Evolutionary conservation across 1,284 basidiomycete species (phyloP).

Genomic region (Inonotus hispidus): DNA sequence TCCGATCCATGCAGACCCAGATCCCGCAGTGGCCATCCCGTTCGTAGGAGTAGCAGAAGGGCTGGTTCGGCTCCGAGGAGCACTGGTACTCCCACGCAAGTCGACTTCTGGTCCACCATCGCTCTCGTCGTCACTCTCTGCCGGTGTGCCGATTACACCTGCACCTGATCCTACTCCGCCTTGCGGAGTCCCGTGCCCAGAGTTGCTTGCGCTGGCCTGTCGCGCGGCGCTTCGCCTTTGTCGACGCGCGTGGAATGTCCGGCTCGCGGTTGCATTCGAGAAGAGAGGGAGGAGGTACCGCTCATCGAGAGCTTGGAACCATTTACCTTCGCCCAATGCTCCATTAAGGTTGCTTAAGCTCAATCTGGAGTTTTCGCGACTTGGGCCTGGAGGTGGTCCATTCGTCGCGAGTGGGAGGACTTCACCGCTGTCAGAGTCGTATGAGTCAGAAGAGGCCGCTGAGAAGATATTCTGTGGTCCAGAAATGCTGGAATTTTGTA

Average conservation of each 20-base stretch:
- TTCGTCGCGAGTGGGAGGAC: constrained; percentile 53
- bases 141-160: constrained; percentile 2
- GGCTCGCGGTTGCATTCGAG: constrained; percentile 87
- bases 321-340: constrained; percentile 63
- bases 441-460: constrained; percentile 62
- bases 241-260: constrained; percentile 79
- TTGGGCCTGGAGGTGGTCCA: constrained; percentile 22
- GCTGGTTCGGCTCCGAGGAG: not conserved
- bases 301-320: constrained; percentile 96
- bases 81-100: constrained; percentile 4
- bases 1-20: constrained; percentile 1
- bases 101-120: constrained; percentile 14
- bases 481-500: constrained; percentile 32
- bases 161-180: not conserved
- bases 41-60: not conserved
- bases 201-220: not conserved
- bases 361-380: constrained; percentile 17
- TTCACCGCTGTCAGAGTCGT: constrained; percentile 72
- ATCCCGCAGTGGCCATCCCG: not conserved
- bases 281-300: constrained; percentile 92
- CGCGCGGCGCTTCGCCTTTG: constrained; percentile 43
- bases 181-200: not conserved
- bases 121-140: constrained; percentile 15
- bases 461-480: constrained; percentile 40
- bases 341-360: constrained; percentile 22